Evolutionary conservation across 495 filamentous ascomycete species (phyloP).

Genomic region (Rostrohypoxylon terebratum): DNA sequence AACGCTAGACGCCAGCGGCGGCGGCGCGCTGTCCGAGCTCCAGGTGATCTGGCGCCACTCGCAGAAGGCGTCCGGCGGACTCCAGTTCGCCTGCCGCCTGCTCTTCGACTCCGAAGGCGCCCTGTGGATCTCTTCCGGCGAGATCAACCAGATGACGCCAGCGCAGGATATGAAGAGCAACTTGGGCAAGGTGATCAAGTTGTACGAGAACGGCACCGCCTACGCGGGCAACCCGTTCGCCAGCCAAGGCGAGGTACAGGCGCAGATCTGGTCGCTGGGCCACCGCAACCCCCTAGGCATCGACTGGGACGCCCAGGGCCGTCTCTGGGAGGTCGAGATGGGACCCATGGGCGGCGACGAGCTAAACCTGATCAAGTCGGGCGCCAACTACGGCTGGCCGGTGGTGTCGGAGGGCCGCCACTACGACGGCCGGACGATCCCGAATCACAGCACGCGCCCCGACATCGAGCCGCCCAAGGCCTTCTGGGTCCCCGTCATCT

Average conservation of each 20-base stretch:
- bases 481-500: slow-evolving; percentile 55
- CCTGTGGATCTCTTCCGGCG: slow-evolving; percentile 54
- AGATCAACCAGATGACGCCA: slow-evolving; percentile 52
- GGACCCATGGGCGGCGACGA: slow-evolving; percentile 55
- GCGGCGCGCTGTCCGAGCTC: slow-evolving; percentile 50
- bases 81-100: slow-evolving; percentile 51
- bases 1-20: slow-evolving; percentile 50
- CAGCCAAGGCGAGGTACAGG: slow-evolving; percentile 46
- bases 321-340: slow-evolving; percentile 56
- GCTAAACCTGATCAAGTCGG: slow-evolving; percentile 53
- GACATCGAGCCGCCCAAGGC: slow-evolving; percentile 52
- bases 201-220: slow-evolving; percentile 53
- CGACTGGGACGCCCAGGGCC: slow-evolving; percentile 53
- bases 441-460: slow-evolving; percentile 51
- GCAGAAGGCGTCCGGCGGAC: slow-evolving; percentile 46
- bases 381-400: slow-evolving; percentile 55
- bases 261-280: slow-evolving; percentile 53
- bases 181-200: slow-evolving; percentile 53
- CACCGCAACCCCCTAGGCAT: slow-evolving; percentile 55
- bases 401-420: slow-evolving; percentile 52
- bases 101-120: slow-evolving; percentile 50
- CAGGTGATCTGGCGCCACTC: slow-evolving; percentile 55
- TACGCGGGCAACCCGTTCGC: slow-evolving; percentile 53
- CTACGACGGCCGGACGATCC: slow-evolving; percentile 53
- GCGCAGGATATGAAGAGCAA: slow-evolving; percentile 53